These are phyloP conservation scores for Steccherinum ochraceum DNA, from an alignment of 768 basidiomycete genomes.

Conservation along the genomic window DNA sequence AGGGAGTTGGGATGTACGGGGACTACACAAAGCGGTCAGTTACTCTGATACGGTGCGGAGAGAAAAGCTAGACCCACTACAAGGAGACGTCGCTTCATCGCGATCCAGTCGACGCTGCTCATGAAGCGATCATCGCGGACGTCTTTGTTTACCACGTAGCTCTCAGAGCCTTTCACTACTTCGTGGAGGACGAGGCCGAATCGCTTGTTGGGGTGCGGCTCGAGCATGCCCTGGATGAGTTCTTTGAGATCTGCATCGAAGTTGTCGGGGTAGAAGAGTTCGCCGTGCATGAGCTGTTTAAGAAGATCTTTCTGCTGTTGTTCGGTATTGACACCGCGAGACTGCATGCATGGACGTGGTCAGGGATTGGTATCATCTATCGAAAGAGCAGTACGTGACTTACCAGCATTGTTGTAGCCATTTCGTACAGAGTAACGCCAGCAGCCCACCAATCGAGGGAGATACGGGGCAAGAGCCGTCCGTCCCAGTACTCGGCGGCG, in stretches of 20 bases:
- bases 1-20: background rate
- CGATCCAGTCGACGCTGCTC: conserved; percentile 38
- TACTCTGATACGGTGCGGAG: background rate
- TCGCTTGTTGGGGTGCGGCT: conserved; percentile 28
- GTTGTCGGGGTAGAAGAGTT: conserved; percentile 33
- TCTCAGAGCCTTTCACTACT: background rate
- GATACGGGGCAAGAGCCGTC: too few relatives aligned
- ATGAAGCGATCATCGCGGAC: conserved; percentile 42
- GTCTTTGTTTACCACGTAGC: conserved; percentile 16
- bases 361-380: conserved; percentile 18
- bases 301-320: conserved; percentile 13
- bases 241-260: conserved; percentile 36
- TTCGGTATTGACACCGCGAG: background rate
- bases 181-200: conserved; percentile 15
- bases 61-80: background rate
- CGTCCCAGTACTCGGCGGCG: conserved; percentile 6
- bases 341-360: background rate
- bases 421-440: conserved; percentile 47
- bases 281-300: conserved; percentile 21
- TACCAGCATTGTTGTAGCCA: conserved; percentile 34
- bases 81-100: conserved; percentile 29
- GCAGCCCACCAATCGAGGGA: conserved; percentile 52
- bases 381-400: conserved; percentile 12
- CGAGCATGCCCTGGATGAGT: conserved; percentile 37
- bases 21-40: background rate